phyloP scores from a whole-genome alignment of 176 grass and related monocot genomes.

The Oryza officinalis region DNA sequence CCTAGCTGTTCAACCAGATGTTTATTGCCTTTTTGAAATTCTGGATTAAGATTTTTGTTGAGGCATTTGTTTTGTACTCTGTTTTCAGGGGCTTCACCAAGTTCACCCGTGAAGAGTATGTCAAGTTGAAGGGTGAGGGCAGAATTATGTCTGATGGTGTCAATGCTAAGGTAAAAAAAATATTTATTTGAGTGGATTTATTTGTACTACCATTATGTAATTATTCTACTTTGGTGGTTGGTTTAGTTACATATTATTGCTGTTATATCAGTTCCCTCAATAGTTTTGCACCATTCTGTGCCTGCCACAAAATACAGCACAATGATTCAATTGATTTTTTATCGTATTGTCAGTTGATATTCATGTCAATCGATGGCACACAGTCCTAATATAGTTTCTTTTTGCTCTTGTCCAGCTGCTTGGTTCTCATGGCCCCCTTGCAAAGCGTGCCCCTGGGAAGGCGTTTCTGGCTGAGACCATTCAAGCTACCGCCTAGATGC shows the following conservation, averaged over 20 bases:
- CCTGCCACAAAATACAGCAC: not conserved
- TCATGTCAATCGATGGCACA: not conserved
- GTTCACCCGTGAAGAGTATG: slow-evolving; percentile 20
- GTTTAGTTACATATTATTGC: not conserved
- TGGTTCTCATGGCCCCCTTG: slow-evolving; percentile 24
- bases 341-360: not conserved
- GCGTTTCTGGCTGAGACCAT: slow-evolving; percentile 12
- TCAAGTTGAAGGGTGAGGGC: slow-evolving; percentile 46
- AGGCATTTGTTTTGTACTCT: not conserved
- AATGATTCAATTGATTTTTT: not conserved
- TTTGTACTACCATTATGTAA: not conserved
- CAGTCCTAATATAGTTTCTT: not conserved
- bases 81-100: slow-evolving; percentile 45
- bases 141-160: slow-evolving; percentile 36
- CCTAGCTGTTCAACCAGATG: not conserved
- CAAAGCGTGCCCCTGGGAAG: slow-evolving; percentile 2
- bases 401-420: not conserved
- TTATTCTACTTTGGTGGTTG: not conserved
- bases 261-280: not conserved
- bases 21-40: not conserved
- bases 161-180: slow-evolving; percentile 26
- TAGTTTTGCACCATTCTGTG: not conserved
- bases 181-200: not conserved
- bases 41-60: slow-evolving; percentile 2
- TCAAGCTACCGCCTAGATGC: not conserved